Conservation (phyloP, 495 filamentous ascomycete species). For the Thermochaetoides thermophila region DNA sequence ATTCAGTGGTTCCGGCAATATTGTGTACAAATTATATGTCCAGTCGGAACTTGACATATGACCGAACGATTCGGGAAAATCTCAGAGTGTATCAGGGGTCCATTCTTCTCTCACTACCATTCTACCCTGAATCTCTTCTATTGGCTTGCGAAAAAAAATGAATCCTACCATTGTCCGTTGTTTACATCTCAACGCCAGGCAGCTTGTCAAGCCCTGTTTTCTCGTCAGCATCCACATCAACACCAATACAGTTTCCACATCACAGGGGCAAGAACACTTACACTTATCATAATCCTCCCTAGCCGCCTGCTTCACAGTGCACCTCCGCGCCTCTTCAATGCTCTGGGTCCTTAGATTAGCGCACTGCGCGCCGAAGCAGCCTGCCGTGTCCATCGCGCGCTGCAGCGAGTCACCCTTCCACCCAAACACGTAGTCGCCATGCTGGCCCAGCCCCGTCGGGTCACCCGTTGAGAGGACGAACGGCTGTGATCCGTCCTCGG, state of each 20-base stretch:
- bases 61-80: too few relatives aligned
- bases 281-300: slow-evolving; percentile 28
- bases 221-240: background rate
- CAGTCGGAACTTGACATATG: too few relatives aligned
- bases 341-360: slow-evolving; percentile 20
- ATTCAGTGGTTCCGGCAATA: too few relatives aligned
- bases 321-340: slow-evolving; percentile 22
- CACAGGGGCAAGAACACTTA: slow-evolving; percentile 7
- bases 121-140: too few relatives aligned
- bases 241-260: background rate
- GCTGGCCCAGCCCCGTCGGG: slow-evolving; percentile 27
- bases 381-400: slow-evolving; percentile 26
- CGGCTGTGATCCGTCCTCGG: slow-evolving; percentile 26
- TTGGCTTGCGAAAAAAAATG: too few relatives aligned
- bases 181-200: too few relatives aligned
- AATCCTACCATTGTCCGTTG: too few relatives aligned
- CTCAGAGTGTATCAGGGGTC: too few relatives aligned
- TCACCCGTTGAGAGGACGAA: slow-evolving; percentile 29
- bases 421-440: slow-evolving; percentile 34
- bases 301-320: slow-evolving; percentile 22
- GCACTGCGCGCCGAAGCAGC: slow-evolving; percentile 27
- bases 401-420: slow-evolving; percentile 29
- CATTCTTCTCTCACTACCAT: too few relatives aligned
- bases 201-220: background rate
- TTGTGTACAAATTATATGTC: too few relatives aligned